A percentile compares a stretch with the other conserved stretches of the same genome.
Evolutionary conservation across 2,329 filamentous ascomycete species (phyloP).

Genomic region (Fusarium paranaense): DNA sequence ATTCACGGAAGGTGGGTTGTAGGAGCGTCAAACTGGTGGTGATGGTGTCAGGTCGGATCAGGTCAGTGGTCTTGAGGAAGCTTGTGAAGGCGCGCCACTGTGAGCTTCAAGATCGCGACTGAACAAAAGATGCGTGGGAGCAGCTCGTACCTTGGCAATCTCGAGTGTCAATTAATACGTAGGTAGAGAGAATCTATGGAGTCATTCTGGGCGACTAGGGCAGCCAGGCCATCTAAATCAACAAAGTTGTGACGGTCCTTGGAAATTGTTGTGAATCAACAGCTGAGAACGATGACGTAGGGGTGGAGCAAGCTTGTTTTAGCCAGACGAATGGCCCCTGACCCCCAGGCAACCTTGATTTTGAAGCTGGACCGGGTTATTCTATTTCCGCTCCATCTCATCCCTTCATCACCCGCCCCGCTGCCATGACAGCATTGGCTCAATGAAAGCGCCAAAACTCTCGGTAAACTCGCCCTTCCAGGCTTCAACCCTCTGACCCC

Average conservation of each 20-base stretch:
- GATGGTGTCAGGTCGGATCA: neutral
- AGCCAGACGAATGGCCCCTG: constrained; percentile 16
- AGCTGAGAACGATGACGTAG: constrained; percentile 30
- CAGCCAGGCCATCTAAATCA: constrained; percentile 8
- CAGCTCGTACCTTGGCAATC: neutral
- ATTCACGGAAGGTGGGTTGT: neutral
- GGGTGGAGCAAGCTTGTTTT: constrained; percentile 31
- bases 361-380: neutral
- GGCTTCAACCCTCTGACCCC: neutral
- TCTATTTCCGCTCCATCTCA: neutral
- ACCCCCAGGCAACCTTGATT: neutral
- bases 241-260: constrained; percentile 3
- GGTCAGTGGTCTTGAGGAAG: neutral
- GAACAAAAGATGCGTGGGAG: neutral
- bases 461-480: neutral
- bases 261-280: constrained; percentile 33
- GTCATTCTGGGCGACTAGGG: constrained; percentile 21
- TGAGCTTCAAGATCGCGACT: neutral
- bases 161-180: constrained; percentile 21
- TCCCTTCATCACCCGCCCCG: neutral
- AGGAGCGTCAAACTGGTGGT: constrained; percentile 3
- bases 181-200: constrained; percentile 28
- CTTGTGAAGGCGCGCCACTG: constrained; percentile 14
- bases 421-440: neutral
- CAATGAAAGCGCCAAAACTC: neutral